Conservation (phyloP, 805 yeast genomes). For the Hanseniaspora nectarophila region DNA sequence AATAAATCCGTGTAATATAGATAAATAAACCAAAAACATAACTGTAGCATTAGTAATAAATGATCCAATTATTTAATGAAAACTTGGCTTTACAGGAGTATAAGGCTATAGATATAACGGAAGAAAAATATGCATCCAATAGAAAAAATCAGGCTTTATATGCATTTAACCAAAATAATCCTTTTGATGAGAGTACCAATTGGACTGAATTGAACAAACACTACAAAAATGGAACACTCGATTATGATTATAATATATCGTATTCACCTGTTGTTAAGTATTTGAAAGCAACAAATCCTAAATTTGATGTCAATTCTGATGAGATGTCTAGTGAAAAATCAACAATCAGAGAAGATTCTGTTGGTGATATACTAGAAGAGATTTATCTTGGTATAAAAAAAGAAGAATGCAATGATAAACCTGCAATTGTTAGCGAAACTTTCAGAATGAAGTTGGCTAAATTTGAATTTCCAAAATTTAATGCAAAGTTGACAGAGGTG, state of each 20-base stretch:
- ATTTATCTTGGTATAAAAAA: background rate
- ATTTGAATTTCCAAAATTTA: no score
- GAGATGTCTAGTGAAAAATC: background rate
- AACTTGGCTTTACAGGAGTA: background rate
- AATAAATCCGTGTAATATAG: no score
- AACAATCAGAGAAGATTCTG: background rate
- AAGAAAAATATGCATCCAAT: background rate
- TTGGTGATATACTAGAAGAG: background rate
- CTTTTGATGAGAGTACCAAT: slow-evolving; percentile 3
- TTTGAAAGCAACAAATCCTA: background rate
- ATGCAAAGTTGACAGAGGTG: no score
- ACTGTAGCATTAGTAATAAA: background rate
- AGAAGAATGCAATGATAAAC: background rate
- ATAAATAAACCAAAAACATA: no score
- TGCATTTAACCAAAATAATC: background rate
- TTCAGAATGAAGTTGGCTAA: background rate
- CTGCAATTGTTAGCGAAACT: background rate
- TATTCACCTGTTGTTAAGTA: background rate
- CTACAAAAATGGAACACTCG: slow-evolving; percentile 7
- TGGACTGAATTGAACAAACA: background rate
- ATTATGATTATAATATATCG: background rate
- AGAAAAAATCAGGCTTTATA: slow-evolving; percentile 1
- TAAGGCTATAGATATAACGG: background rate
- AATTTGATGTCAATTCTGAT: background rate
- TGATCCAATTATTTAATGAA: background rate